Conservation (phyloP, 2,329 filamentous ascomycete species). For the Tricladium varicosporioides region DNA sequence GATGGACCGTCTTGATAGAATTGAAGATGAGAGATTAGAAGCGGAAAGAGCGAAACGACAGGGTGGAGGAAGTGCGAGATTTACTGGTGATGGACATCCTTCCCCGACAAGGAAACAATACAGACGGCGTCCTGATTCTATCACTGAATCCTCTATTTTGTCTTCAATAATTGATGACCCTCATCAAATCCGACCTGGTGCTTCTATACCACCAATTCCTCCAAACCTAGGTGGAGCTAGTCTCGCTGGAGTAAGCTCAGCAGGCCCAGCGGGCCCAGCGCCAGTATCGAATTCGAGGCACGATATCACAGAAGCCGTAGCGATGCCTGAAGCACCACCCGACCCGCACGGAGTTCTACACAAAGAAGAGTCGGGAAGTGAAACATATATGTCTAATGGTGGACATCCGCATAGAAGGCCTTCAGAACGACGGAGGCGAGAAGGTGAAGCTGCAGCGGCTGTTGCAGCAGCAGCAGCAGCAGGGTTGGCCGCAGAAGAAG, state of each 20-base stretch:
- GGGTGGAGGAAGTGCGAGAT: constrained; percentile 54
- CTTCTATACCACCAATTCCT: constrained; percentile 40
- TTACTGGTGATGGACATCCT: constrained; percentile 65
- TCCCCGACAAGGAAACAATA: constrained; percentile 44
- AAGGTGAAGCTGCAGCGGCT: constrained; percentile 43
- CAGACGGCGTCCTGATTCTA: constrained; percentile 18
- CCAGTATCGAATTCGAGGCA: constrained; percentile 40
- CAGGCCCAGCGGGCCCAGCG: constrained; percentile 3
- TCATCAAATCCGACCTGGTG: constrained; percentile 38
- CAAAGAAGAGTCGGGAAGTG: constrained; percentile 40
- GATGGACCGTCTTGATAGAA: constrained; percentile 40
- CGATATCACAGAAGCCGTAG: constrained; percentile 35
- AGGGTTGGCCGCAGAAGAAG: constrained; percentile 48
- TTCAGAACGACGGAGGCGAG: constrained; percentile 47
- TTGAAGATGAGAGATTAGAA: constrained; percentile 41
- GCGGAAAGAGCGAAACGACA: constrained; percentile 59
- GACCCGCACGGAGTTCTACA: constrained; percentile 49
- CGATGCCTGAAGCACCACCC: constrained; percentile 55
- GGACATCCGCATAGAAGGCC: constrained; percentile 41
- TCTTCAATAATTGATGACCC: constrained; percentile 31
- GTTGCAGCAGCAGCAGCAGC: constrained; percentile 46
- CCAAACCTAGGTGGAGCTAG: constrained; percentile 12
- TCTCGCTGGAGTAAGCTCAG: constrained; percentile 20
- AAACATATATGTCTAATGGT: constrained; percentile 42
- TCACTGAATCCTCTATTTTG: constrained; percentile 28